Evolutionary conservation across 2,329 filamentous ascomycete species (phyloP), one percentile per base, ranked within the genome.

Genomic region (Fusarium protoensiforme): DNA sequence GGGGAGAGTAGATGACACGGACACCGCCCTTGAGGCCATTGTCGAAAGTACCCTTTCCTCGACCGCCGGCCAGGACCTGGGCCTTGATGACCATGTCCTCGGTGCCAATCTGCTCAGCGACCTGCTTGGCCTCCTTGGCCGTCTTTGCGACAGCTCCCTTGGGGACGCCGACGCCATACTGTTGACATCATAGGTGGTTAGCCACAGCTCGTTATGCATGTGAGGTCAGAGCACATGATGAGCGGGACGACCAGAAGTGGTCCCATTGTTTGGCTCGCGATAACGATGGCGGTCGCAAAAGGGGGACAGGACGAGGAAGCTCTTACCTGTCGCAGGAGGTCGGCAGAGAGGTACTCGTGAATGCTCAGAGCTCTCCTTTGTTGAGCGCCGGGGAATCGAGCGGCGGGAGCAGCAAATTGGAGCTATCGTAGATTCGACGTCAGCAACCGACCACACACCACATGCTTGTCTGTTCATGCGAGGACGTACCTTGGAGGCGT

Each of bases 61-160:
- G 93, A 76, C 96, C 96, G 86, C 96, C 96, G 73, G 96, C 96
- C 73, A 99, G 93, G 71, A 99, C 96, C 88, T 99, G 96, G 72
- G 96, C 96, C 91, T 99, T 99, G 90, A 99, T 98, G 79, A 99
- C 96, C 91, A 98, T 96, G 84, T 99, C 96, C 83, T 97, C 96
- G 80, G 90, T 93, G 88, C 94, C 93, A 81, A 99, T 96, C 76
- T 92, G 87, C 87, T 96, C 95, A 67, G 96, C 96, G 80, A 98
- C 90, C 79, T 91, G 88, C 90, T 98, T 96, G 77, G 96, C 96
- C 88, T 98, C 96, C 80, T 92, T 91, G 56, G 93, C 90, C 72
- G 87, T 92, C 84, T 91, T 92, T 78, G 96, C 96, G 80, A 97
- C 95, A 82, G 92, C 88, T 77, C 96, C 96, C 84, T 95, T 93